phyloP scores from a whole-genome alignment of 2,329 filamentous ascomycete genomes.

The Aureobasidium sp. region DNA sequence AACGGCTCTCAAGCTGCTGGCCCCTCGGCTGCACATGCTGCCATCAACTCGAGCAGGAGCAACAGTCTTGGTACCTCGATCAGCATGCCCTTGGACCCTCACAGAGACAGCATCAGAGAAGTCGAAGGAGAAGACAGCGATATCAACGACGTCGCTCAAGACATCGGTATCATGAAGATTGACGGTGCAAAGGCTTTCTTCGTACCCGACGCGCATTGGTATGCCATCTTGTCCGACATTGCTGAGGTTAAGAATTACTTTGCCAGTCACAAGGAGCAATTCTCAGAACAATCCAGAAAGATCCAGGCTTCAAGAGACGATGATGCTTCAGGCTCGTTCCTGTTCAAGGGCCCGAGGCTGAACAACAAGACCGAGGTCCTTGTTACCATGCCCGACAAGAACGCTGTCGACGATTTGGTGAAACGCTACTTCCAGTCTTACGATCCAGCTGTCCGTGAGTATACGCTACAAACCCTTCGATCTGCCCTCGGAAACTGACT shows the following conservation, averaged over 20 bases:
- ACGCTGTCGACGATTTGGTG: conserved; percentile 75
- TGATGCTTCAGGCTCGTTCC: conserved; percentile 62
- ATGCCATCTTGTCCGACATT: conserved; percentile 51
- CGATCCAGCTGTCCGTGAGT: conserved; percentile 53
- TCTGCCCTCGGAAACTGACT: neutral
- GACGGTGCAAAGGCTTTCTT: conserved; percentile 41
- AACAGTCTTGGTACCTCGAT: conserved; percentile 28
- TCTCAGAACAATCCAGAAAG: conserved; percentile 71
- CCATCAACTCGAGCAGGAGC: conserved; percentile 37
- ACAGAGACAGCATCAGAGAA: conserved; percentile 47
- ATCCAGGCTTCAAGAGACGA: conserved; percentile 59
- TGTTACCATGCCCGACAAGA: conserved; percentile 68
- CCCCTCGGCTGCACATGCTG: conserved; percentile 47
- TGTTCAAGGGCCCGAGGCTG: conserved; percentile 64
- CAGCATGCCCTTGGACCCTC: conserved; percentile 23
- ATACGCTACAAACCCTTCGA: neutral
- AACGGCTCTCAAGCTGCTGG: conserved; percentile 60
- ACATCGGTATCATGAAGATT: conserved; percentile 45
- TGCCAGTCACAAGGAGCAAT: conserved; percentile 73
- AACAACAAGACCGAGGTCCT: conserved; percentile 70
- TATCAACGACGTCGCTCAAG: conserved; percentile 44
- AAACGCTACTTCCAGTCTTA: conserved; percentile 85
- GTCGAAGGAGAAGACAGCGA: conserved; percentile 53
- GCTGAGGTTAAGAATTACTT: conserved; percentile 93
- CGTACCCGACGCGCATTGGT: conserved; percentile 45